Evolutionary conservation across 1,284 basidiomycete genomes (phyloP).

Genomic region (Cutaneotrichosporon daszewskae): DNA sequence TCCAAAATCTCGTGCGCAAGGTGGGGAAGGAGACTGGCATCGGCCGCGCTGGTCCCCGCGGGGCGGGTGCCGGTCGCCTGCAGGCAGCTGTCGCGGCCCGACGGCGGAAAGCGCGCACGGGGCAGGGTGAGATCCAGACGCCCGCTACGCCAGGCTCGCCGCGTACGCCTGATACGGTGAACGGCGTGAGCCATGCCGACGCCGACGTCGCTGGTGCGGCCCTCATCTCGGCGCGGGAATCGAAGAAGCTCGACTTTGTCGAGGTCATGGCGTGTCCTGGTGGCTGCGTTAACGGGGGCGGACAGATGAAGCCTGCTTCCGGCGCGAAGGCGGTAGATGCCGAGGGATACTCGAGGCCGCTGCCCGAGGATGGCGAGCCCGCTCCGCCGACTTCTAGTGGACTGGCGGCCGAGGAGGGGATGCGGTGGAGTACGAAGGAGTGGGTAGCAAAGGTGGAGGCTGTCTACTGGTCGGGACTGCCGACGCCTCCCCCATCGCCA

Average conservation of each 20-base stretch:
- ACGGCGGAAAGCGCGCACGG: slow-evolving; percentile 43
- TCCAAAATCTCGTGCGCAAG: slow-evolving; percentile 94
- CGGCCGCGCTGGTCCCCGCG: slow-evolving; percentile 50
- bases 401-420: slow-evolving; percentile 47
- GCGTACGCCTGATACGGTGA: slow-evolving; percentile 17
- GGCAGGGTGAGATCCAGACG: slow-evolving; percentile 23
- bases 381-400: slow-evolving; percentile 14
- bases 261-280: slow-evolving; percentile 99
- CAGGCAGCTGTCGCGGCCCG: slow-evolving; percentile 46
- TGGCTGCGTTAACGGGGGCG: slow-evolving; percentile 96
- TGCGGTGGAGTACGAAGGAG: slow-evolving; percentile 53
- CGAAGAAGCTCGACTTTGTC: slow-evolving; percentile 80
- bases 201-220: slow-evolving; percentile 8
- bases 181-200: slow-evolving; percentile 20
- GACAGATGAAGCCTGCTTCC: slow-evolving; percentile 66
- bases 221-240: slow-evolving; percentile 42
- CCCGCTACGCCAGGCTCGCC: slow-evolving; percentile 20
- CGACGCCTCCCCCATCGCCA: slow-evolving; percentile 55
- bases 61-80: slow-evolving; percentile 37
- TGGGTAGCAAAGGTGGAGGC: slow-evolving; percentile 73
- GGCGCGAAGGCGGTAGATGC: slow-evolving; percentile 47
- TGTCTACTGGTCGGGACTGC: slow-evolving; percentile 62
- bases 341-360: slow-evolving; percentile 57
- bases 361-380: slow-evolving; percentile 51
- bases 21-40: slow-evolving; percentile 80